phyloP scores from a whole-genome alignment of 495 filamentous ascomycete genomes.

The Hypomontagnella monticulosa region DNA sequence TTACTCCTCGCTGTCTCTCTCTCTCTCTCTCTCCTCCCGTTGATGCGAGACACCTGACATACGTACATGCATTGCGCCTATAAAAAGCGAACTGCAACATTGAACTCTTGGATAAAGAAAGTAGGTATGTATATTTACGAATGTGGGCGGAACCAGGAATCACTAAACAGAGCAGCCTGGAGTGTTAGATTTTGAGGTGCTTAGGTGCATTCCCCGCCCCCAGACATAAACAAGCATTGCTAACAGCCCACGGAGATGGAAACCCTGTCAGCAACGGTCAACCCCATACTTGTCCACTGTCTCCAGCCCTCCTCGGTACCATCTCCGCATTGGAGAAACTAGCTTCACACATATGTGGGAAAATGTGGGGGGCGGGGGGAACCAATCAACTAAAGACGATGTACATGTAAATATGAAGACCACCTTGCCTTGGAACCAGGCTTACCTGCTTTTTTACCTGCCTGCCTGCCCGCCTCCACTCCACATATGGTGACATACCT shows the following conservation, averaged over 20 bases:
- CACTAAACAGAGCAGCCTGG: no score
- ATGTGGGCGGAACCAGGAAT: background rate
- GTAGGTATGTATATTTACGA: slow-evolving; percentile 10
- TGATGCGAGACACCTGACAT: slow-evolving; percentile 6
- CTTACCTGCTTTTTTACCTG: background rate
- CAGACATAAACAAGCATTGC: slow-evolving; percentile 36
- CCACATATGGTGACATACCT: no score
- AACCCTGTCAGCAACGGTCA: slow-evolving; percentile 23
- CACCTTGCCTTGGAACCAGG: slow-evolving; percentile 3
- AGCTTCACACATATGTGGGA: slow-evolving; percentile 27
- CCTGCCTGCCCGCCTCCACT: background rate
- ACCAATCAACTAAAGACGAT: slow-evolving; percentile 28
- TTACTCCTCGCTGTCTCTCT: slow-evolving; percentile 4
- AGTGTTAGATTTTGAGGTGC: background rate
- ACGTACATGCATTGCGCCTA: slow-evolving; percentile 6
- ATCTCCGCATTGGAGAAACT: slow-evolving; percentile 48
- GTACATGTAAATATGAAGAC: background rate
- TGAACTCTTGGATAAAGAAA: background rate
- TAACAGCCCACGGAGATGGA: slow-evolving; percentile 12
- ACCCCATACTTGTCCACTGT: slow-evolving; percentile 37
- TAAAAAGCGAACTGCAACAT: slow-evolving; percentile 11
- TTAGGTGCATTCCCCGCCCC: slow-evolving; percentile 35
- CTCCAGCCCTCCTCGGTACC: slow-evolving; percentile 24
- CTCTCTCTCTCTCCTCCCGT: background rate
- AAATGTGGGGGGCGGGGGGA: slow-evolving; percentile 45